Evolutionary conservation across 2,329 filamentous ascomycete species (phyloP).

Genomic region (Didymella keratinophila): DNA sequence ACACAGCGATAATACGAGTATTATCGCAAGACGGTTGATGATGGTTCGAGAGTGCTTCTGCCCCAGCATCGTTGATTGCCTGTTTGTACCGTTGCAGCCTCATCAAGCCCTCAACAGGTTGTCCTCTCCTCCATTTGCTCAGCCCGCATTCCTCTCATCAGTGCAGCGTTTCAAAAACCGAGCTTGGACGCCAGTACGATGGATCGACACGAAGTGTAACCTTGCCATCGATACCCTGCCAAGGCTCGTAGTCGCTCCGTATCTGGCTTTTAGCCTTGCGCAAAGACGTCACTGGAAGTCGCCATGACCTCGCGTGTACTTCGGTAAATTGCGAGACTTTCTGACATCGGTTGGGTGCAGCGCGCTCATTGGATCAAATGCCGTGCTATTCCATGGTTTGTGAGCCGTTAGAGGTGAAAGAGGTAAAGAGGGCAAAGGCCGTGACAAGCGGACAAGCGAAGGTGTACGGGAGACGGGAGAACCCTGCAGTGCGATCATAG

Average conservation of each 20-base stretch:
- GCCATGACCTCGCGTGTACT: constrained; percentile 18
- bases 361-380: constrained; percentile 11
- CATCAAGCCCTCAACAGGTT: background rate
- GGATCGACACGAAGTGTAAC: constrained; percentile 21
- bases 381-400: constrained; percentile 16
- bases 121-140: constrained; percentile 6
- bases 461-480: constrained; percentile 17
- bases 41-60: background rate
- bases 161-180: constrained; percentile 13
- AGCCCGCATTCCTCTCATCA: constrained; percentile 11
- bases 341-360: constrained; percentile 4
- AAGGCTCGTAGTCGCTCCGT: constrained; percentile 13
- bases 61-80: constrained; percentile 2
- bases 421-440: constrained; percentile 5
- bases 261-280: constrained; percentile 17
- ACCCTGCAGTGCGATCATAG: constrained; percentile 17
- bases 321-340: constrained; percentile 8
- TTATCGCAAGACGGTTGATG: constrained; percentile 4
- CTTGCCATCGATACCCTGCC: constrained; percentile 18
- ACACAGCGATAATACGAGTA: constrained; percentile 1
- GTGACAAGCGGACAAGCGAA: constrained; percentile 18
- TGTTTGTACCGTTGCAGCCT: constrained; percentile 1
- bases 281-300: constrained; percentile 25
- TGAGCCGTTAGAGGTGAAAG: constrained; percentile 14
- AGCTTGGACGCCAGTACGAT: constrained; percentile 14